Evolutionary conservation across 1,284 basidiomycete genomes (phyloP).

Genomic region (Anthracocystis panici-leucophaei): DNA sequence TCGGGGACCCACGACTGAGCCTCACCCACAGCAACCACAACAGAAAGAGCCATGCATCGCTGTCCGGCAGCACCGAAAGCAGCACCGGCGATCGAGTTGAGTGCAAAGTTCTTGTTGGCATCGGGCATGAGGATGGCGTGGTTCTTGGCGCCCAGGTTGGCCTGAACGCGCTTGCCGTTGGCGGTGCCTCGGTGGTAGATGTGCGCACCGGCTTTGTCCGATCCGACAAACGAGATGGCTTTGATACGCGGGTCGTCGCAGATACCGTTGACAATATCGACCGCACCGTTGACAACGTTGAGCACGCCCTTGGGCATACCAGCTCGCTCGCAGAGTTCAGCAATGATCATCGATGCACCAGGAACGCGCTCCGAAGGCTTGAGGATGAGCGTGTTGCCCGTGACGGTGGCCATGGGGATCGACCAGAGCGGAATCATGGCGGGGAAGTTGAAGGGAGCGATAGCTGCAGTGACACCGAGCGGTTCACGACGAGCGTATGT

Average conservation of each 20-base stretch:
- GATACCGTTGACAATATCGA: constrained; percentile 90
- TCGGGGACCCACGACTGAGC: constrained; percentile 87
- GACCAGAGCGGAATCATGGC: constrained; percentile 96
- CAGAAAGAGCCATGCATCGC: constrained; percentile 75
- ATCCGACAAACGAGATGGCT: constrained; percentile 97
- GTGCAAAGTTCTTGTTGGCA: constrained; percentile 91
- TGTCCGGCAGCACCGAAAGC: constrained; percentile 98
- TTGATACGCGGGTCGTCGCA: constrained; percentile 91
- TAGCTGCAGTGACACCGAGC: constrained; percentile 70
- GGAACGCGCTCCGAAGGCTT: constrained; percentile 98
- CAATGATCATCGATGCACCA: constrained; percentile 96
- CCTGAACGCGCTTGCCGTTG: constrained; percentile 93
- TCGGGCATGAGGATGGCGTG: constrained; percentile 86
- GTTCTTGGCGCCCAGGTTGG: constrained; percentile 94
- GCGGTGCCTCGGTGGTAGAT: constrained; percentile 83
- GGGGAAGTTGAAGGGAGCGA: constrained; percentile 66
- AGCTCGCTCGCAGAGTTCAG: constrained; percentile 89
- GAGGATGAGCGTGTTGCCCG: constrained; percentile 92
- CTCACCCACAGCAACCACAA: constrained; percentile 85
- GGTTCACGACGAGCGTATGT: constrained; percentile 85
- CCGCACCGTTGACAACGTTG: constrained; percentile 82
- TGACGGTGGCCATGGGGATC: constrained; percentile 77
- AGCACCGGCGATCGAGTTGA: constrained; percentile 93
- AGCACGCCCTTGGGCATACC: constrained; percentile 72
- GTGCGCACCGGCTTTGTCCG: constrained; percentile 90